Evolutionary conservation across 768 basidiomycete genomes (phyloP).

Genomic region (Psilocybe azurescens): DNA sequence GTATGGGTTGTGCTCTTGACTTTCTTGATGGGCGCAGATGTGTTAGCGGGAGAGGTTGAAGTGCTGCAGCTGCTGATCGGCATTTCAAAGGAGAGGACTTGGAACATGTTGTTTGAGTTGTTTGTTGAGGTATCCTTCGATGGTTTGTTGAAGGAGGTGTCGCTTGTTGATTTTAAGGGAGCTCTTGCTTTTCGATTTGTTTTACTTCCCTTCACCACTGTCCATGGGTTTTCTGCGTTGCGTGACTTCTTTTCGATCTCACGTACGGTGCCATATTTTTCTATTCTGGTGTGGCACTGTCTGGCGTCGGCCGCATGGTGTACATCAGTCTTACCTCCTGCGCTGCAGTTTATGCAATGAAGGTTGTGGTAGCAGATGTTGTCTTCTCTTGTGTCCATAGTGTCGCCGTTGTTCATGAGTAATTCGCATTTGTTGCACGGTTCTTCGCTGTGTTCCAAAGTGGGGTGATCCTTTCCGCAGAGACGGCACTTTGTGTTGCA

Average conservation of each 20-base stretch:
- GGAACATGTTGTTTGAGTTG: no score
- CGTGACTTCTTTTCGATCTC: conserved; percentile 3
- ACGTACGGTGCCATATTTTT: conserved; percentile 16
- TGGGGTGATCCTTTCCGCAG: conserved; percentile 7
- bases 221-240: conserved; percentile 18
- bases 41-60: no score
- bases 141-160: neutral
- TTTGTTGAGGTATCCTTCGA: neutral
- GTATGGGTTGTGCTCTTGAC: no score
- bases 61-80: no score
- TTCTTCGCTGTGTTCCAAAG: neutral
- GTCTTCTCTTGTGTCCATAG: neutral
- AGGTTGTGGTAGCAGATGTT: neutral
- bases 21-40: no score
- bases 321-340: neutral
- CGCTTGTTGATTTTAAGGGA: no score
- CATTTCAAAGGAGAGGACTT: no score
- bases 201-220: conserved; percentile 6
- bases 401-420: neutral
- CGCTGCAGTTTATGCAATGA: conserved; percentile 8
- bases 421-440: neutral
- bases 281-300: conserved; percentile 13
- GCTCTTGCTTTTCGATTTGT: conserved; percentile 17
- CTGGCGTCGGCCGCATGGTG: conserved; percentile 12
- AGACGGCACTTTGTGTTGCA: conserved; percentile 8